A percentile compares a stretch with the other conserved stretches of the same genome.
Conservation (phyloP, 805 yeast genomes). For the Priceomyces castillae region DNA sequence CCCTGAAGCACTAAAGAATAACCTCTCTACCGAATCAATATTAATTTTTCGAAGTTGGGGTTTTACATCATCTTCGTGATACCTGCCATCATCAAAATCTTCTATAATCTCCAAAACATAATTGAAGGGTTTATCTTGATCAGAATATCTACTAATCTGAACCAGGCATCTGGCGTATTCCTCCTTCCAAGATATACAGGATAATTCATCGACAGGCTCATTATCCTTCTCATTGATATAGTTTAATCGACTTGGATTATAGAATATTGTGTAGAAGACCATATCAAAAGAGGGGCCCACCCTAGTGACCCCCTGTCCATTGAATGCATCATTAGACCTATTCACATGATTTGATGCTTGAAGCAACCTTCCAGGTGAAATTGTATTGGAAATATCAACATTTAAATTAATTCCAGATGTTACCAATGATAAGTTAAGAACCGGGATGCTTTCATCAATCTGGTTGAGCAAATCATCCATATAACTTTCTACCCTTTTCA, state of each 20-base stretch:
- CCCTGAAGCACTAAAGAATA: constrained; percentile 73
- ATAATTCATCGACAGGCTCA: constrained; percentile 16
- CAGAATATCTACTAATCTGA: constrained; percentile 28
- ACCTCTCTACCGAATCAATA: constrained; percentile 42
- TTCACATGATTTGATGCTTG: constrained; percentile 54
- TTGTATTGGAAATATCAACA: constrained; percentile 46
- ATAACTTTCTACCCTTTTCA: constrained; percentile 46
- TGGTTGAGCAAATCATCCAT: constrained; percentile 47
- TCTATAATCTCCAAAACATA: constrained; percentile 53
- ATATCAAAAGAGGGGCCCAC: constrained; percentile 63
- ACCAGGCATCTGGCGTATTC: constrained; percentile 57
- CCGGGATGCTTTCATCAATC: constrained; percentile 68
- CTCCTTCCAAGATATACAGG: constrained; percentile 69
- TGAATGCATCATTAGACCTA: constrained; percentile 30
- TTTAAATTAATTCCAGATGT: constrained; percentile 66
- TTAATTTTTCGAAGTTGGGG: constrained; percentile 35
- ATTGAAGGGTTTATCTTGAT: constrained; percentile 21
- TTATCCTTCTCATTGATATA: constrained; percentile 22
- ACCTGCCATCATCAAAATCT: constrained; percentile 66
- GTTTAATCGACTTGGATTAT: constrained; percentile 47
- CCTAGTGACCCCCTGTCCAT: constrained; percentile 11
- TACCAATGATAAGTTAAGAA: constrained; percentile 60
- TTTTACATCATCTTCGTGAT: constrained; percentile 52
- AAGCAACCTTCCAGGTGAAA: constrained; percentile 65
- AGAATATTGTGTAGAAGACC: constrained; percentile 61